These are phyloP conservation scores for Stagonosporopsis rhizophila DNA, from an alignment of 2,329 filamentous ascomycete genomes.

Conservation along the genomic window DNA sequence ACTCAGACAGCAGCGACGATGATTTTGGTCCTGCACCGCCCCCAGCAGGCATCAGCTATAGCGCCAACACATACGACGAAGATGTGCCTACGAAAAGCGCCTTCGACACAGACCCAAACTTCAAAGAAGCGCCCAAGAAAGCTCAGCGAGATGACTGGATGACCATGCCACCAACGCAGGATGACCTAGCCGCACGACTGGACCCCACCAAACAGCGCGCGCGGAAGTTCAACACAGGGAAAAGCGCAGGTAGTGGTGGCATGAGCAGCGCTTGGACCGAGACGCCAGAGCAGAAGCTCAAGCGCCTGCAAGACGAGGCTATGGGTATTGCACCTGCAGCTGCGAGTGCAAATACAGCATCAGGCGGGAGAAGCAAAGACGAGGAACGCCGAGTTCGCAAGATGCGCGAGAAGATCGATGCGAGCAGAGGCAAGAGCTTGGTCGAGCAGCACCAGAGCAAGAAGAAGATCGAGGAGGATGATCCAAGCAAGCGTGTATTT, in stretches of 20 bases:
- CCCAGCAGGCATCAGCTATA: slow-evolving; percentile 29
- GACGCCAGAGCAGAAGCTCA: slow-evolving; percentile 85
- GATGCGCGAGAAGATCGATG: slow-evolving; percentile 64
- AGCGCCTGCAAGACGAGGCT: slow-evolving; percentile 79
- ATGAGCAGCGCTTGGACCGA: slow-evolving; percentile 82
- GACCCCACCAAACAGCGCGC: slow-evolving; percentile 85
- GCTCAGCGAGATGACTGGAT: slow-evolving; percentile 76
- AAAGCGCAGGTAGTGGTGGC: slow-evolving; percentile 60
- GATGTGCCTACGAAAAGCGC: slow-evolving; percentile 30
- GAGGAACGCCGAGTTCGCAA: slow-evolving; percentile 57
- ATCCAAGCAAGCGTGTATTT: slow-evolving; percentile 87
- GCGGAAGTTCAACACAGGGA: slow-evolving; percentile 81
- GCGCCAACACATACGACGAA: slow-evolving; percentile 20
- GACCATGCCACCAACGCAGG: slow-evolving; percentile 58
- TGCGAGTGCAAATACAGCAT: slow-evolving; percentile 27
- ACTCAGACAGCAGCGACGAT: slow-evolving; percentile 50
- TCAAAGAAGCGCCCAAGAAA: slow-evolving; percentile 48
- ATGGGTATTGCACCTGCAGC: slow-evolving; percentile 69
- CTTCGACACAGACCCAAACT: slow-evolving; percentile 44
- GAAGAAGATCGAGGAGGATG: slow-evolving; percentile 76
- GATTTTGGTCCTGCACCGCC: slow-evolving; percentile 57
- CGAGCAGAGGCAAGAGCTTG: slow-evolving; percentile 52
- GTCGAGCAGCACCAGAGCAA: slow-evolving; percentile 57
- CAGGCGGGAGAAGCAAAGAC: slow-evolving; percentile 47
- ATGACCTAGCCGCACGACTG: slow-evolving; percentile 64